A percentile compares a stretch with the other conserved stretches of the same genome.
phyloP scores from a whole-genome alignment of 257 asterid species.

The Solanum medicagineum region DNA sequence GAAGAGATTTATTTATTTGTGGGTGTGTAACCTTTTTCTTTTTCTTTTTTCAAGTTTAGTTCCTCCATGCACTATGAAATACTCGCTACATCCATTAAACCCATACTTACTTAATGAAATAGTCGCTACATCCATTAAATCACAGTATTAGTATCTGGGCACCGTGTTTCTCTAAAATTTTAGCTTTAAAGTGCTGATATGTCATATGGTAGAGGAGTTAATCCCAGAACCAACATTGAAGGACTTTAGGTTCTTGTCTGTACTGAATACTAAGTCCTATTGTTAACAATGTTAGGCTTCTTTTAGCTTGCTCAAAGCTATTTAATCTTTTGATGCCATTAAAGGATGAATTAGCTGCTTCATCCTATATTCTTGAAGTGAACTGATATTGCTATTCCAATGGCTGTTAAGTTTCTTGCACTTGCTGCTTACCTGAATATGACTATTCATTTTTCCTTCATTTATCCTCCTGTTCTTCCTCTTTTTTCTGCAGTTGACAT shows the following conservation, averaged over 20 bases:
- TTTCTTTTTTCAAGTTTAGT: not conserved
- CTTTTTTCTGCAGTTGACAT: constrained; percentile 48
- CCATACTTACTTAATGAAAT: not conserved
- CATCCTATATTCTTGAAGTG: not conserved
- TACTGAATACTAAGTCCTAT: not conserved
- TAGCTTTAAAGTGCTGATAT: not conserved
- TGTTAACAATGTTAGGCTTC: not conserved
- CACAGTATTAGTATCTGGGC: not conserved
- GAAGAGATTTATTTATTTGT: not conserved
- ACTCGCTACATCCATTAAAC: not conserved
- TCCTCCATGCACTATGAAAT: not conserved
- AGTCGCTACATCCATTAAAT: not conserved
- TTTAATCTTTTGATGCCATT: not conserved
- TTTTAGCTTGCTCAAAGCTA: not conserved
- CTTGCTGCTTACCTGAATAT: not conserved
- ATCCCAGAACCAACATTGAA: not conserved
- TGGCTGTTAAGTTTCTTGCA: not conserved
- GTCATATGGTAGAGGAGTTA: not conserved
- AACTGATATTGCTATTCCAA: not conserved
- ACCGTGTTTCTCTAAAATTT: not conserved
- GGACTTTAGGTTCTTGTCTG: not conserved
- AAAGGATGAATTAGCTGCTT: not conserved
- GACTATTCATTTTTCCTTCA: not conserved
- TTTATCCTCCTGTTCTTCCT: constrained; percentile 1
- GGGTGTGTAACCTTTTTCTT: not conserved